A percentile compares a stretch with the other conserved stretches of the same genome.
Conservation (phyloP, 768 basidiomycete genomes). For the Lactifluus hygrophoroides region DNA sequence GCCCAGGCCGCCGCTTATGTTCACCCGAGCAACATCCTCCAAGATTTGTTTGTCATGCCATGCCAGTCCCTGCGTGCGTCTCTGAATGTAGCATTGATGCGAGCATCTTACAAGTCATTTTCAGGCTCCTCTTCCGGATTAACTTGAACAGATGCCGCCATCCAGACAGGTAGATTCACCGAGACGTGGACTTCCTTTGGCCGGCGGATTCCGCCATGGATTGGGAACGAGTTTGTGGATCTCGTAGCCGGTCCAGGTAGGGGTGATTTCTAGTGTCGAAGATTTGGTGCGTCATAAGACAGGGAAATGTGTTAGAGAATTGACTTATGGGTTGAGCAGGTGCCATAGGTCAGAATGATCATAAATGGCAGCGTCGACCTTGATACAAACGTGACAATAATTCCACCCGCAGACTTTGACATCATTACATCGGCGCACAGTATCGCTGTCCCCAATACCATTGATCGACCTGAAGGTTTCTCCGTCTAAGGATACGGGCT, state of each 20-base stretch:
- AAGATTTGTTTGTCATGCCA: too few relatives aligned
- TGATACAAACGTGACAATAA: constrained; percentile 26
- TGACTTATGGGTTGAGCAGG: constrained; percentile 22
- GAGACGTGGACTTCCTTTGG: constrained; percentile 29
- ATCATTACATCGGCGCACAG: constrained; percentile 28
- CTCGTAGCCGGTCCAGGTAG: constrained; percentile 34
- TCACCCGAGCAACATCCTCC: too few relatives aligned
- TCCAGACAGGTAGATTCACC: constrained; percentile 26
- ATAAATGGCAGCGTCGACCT: constrained; percentile 30
- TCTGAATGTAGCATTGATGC: too few relatives aligned
- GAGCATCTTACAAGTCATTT: too few relatives aligned
- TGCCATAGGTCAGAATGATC: constrained; percentile 31
- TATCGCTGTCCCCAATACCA: constrained; percentile 18
- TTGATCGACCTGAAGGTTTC: constrained; percentile 12
- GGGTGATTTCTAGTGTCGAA: constrained; percentile 35
- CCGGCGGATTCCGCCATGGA: constrained; percentile 28
- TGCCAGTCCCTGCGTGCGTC: too few relatives aligned
- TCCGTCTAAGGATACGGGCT: constrained; percentile 32
- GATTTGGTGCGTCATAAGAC: constrained; percentile 33
- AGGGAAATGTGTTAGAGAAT: not conserved
- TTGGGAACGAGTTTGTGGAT: constrained; percentile 22
- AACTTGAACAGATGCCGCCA: constrained; percentile 31
- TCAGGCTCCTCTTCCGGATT: constrained; percentile 32
- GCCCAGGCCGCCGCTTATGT: too few relatives aligned
- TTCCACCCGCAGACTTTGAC: constrained; percentile 27